Base-by-base conservation (phyloP, 306 rosid species). In the Comarum palustre region DNA sequence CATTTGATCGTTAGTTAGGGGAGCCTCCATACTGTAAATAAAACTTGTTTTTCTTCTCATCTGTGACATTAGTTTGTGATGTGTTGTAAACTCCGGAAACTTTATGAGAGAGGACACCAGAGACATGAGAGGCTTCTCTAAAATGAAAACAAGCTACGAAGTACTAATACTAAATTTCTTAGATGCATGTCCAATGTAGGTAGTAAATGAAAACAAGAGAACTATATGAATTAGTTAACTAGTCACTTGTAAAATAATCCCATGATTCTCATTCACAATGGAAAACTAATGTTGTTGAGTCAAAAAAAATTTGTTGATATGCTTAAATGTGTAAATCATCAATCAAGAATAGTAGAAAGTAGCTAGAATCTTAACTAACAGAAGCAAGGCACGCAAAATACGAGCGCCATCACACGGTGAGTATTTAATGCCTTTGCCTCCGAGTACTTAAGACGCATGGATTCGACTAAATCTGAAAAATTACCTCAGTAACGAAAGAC, bases 381-480 rank as follows among this genome's bases (percentile, higher is more conserved):
- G 19, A 5, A 55, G 32, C 54, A 55, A 7, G n/a, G 3, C 24
- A n/a, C 12, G 14, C 22, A 16, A 16, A 36, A 32, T 32, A n/a
- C 9, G 24, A 31, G 10, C 42, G 14, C 13, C 41, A 8, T n/a
- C 68, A 31, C 52, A 27, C 54, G 62, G 22, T 10, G 38, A 16
- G 29, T 66, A 34, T 38, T 7, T 16, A 20, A 17, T 64, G 9
- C 10, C 12, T 57, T 36, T 34, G 32, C 29, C 29, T 51, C 34
- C 4, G 11, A 24, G 32, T 20, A 66, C 24, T 72, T 31, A 72
- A 54, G 50, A n/a, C 64, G 64, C 52, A 11, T 65, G 65, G 71
- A 69, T 72, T 43, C 51, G 45, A 25, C 6, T 22, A 42, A 68
- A 62, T 77, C 76, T 34, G 42, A n/a, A 39, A 45, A 54, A 11